Evolutionary conservation across 768 basidiomycete species (phyloP).

Genomic region (Auricularia heimuer): DNA sequence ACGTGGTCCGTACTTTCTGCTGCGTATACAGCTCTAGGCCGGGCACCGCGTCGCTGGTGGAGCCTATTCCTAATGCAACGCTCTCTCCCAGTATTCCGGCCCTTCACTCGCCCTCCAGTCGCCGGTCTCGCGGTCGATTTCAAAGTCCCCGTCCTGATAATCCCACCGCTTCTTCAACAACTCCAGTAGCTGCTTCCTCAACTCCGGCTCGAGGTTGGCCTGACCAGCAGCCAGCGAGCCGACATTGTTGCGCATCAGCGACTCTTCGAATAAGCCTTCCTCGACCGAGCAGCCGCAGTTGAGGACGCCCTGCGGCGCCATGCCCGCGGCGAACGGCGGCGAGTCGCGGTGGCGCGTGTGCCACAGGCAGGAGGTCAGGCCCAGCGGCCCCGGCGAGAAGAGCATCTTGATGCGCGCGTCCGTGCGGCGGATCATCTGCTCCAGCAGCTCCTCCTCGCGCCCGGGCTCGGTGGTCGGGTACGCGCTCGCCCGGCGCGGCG

Average conservation of each 20-base stretch:
- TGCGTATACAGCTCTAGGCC: too few species aligned
- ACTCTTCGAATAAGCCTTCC: constrained; percentile 81
- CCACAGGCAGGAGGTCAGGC: background rate
- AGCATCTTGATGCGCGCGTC: background rate
- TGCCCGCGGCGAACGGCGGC: background rate
- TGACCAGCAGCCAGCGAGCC: constrained; percentile 70
- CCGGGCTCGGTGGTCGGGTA: background rate
- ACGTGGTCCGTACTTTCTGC: too few species aligned
- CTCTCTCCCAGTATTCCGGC: constrained; percentile 20
- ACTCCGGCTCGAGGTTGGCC: constrained; percentile 78
- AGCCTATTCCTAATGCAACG: background rate
- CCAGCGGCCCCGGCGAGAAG: background rate
- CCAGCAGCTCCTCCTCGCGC: background rate
- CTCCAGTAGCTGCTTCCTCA: constrained; percentile 69
- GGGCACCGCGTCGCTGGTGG: too few species aligned
- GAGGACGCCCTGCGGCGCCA: constrained; percentile 62
- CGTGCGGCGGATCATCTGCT: background rate
- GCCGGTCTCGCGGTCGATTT: constrained; percentile 52
- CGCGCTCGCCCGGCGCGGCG: background rate
- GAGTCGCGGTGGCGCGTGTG: background rate
- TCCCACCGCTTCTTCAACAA: constrained; percentile 62
- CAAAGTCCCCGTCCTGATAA: constrained; percentile 82
- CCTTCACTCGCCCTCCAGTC: constrained; percentile 64
- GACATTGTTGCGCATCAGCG: constrained; percentile 64
- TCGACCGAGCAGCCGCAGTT: constrained; percentile 84